Conservation (phyloP, 2,329 filamentous ascomycete species). For the Colletotrichum sp. region DNA sequence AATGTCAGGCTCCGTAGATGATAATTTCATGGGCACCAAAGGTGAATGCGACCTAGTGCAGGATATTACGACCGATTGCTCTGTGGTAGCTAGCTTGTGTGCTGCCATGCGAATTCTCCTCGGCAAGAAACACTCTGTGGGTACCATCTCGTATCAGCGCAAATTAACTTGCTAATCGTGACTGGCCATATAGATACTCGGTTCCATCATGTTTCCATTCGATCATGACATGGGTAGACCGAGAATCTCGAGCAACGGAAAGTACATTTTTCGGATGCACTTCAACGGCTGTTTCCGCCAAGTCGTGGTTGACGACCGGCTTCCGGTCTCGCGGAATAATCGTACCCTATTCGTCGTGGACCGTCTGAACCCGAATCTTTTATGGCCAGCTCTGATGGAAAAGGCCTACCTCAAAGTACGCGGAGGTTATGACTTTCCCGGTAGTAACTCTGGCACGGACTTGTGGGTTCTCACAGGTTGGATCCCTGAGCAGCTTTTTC, state of each 20-base stretch:
- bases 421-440: slow-evolving; percentile 96
- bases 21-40: slow-evolving; percentile 59
- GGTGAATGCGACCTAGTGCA: slow-evolving; percentile 84
- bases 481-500: slow-evolving; percentile 94
- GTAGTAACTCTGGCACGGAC: slow-evolving; percentile 96
- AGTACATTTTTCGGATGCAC: slow-evolving; percentile 90
- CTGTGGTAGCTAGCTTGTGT: slow-evolving; percentile 93
- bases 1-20: slow-evolving; percentile 36
- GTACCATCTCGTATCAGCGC: slow-evolving; percentile 20
- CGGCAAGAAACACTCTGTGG: slow-evolving; percentile 71
- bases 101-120: slow-evolving; percentile 75
- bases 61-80: slow-evolving; percentile 95
- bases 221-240: slow-evolving; percentile 64
- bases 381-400: slow-evolving; percentile 93
- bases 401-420: slow-evolving; percentile 96
- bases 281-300: slow-evolving; percentile 94
- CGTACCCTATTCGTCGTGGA: slow-evolving; percentile 88
- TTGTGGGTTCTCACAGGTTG: slow-evolving; percentile 92
- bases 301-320: slow-evolving; percentile 86
- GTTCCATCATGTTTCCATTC: slow-evolving; percentile 77
- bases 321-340: slow-evolving; percentile 78
- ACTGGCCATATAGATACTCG: slow-evolving; percentile 62
- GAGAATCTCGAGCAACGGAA: slow-evolving; percentile 75
- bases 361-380: slow-evolving; percentile 75
- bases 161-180: not conserved